Conservation (phyloP, 2,329 filamentous ascomycete genomes). For the Nannizziopsis arthrosporioides region DNA sequence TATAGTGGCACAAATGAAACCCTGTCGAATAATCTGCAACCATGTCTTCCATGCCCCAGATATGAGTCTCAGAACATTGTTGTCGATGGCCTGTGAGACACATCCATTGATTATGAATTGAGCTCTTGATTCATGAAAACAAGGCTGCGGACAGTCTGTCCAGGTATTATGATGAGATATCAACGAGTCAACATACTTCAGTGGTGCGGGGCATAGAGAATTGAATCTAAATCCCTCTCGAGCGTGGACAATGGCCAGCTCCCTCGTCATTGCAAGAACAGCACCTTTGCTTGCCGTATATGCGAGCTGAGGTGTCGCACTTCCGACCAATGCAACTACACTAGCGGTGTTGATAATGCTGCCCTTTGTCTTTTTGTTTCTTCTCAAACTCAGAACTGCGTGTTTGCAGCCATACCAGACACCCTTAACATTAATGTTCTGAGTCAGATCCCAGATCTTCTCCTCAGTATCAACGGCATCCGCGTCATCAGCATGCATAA, state of each 20-base stretch:
- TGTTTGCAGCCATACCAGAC: constrained; percentile 97
- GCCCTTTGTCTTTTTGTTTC: constrained; percentile 63
- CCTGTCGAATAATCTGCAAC: too few relatives aligned
- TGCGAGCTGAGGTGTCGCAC: constrained; percentile 76
- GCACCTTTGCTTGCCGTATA: constrained; percentile 93
- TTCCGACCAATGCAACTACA: constrained; percentile 75
- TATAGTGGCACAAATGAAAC: not conserved
- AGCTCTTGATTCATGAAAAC: too few relatives aligned
- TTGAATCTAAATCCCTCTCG: constrained; percentile 86
- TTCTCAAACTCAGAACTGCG: constrained; percentile 68
- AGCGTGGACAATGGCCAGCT: constrained; percentile 84
- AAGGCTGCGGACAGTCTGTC: too few relatives aligned
- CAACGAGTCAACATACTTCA: constrained; percentile 47
- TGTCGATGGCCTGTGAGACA: too few relatives aligned
- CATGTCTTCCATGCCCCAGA: too few relatives aligned
- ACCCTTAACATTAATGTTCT: constrained; percentile 92
- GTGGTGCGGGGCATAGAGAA: constrained; percentile 73
- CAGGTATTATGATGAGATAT: too few relatives aligned
- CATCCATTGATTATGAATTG: too few relatives aligned
- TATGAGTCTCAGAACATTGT: too few relatives aligned
- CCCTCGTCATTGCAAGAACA: constrained; percentile 77
- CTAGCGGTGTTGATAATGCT: constrained; percentile 89
- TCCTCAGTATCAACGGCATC: constrained; percentile 76
- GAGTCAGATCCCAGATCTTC: constrained; percentile 86
- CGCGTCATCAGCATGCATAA: constrained; percentile 78